Evolutionary conservation across 164 flowering plant species (phyloP).

Genomic region (Houttuynia cordata): DNA sequence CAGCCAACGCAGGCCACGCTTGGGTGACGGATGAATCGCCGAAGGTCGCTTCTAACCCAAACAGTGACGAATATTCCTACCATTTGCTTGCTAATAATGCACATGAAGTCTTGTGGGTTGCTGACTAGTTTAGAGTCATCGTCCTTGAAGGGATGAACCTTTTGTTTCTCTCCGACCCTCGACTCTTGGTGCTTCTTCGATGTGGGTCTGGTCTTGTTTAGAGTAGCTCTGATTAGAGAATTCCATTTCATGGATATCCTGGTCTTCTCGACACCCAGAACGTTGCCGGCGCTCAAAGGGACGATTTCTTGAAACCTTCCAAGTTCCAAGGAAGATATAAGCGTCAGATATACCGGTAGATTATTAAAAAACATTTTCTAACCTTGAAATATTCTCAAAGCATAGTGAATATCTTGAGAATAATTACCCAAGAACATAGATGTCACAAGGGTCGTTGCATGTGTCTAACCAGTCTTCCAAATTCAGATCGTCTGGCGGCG

Average conservation of each 20-base stretch:
- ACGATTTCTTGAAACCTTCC: constrained; percentile 82
- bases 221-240: constrained; percentile 43
- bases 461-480: constrained; percentile 12
- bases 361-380: neutral
- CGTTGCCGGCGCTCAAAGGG: constrained; percentile 47
- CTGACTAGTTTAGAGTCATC: constrained; percentile 6
- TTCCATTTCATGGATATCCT: constrained; percentile 51
- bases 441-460: constrained; percentile 9
- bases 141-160: constrained; percentile 9
- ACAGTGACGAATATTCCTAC: constrained; percentile 58
- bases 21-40: constrained; percentile 27
- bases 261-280: constrained; percentile 45
- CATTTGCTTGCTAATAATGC: constrained; percentile 66
- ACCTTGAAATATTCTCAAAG: neutral
- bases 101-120: constrained; percentile 27
- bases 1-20: constrained; percentile 67
- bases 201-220: constrained; percentile 26
- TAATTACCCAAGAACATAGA: constrained; percentile 18
- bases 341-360: neutral
- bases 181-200: constrained; percentile 3
- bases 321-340: neutral
- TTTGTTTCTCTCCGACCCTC: constrained; percentile 8
- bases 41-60: constrained; percentile 48
- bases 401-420: neutral
- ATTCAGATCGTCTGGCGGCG: constrained; percentile 15